Conservation (phyloP, 148 eudicot species). For the Diospyros lotus region DNA sequence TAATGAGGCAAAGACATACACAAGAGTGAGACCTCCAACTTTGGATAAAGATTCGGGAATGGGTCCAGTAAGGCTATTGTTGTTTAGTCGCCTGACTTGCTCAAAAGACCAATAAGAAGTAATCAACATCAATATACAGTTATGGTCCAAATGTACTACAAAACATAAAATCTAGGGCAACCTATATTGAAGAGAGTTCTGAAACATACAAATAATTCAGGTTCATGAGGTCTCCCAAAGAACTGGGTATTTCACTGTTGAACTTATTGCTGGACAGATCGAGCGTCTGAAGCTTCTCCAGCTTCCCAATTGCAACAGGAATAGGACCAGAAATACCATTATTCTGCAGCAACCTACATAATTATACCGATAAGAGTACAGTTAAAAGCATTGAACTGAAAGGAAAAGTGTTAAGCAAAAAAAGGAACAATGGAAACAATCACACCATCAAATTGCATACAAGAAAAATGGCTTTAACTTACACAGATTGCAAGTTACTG, state of each 20-base stretch:
- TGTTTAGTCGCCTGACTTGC: slow-evolving; percentile 75
- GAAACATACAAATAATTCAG: slow-evolving; percentile 78
- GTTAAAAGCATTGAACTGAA: neutral
- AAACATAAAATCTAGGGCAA: too few relatives aligned
- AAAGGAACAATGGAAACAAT: neutral
- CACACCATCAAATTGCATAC: neutral
- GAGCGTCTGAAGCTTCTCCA: slow-evolving; percentile 74
- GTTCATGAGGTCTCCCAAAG: slow-evolving; percentile 56
- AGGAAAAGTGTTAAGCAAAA: neutral
- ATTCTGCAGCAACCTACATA: slow-evolving; percentile 70
- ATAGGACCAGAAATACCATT: slow-evolving; percentile 70
- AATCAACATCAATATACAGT: slow-evolving; percentile 1
- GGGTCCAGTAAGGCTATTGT: slow-evolving; percentile 81
- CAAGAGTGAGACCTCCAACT: slow-evolving; percentile 64
- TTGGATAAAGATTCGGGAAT: slow-evolving; percentile 55
- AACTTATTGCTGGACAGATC: slow-evolving; percentile 78
- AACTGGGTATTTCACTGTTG: slow-evolving; percentile 60
- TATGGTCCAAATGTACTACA: neutral
- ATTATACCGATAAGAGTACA: slow-evolving; percentile 1
- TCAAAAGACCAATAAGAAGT: slow-evolving; percentile 19
- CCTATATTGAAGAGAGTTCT: neutral
- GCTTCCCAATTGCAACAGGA: slow-evolving; percentile 60
- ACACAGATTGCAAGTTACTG: slow-evolving; percentile 75
- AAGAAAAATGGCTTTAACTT: slow-evolving; percentile 21
- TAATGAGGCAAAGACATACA: slow-evolving; percentile 45